Conservation (phyloP, 2,329 filamentous ascomycete species). For the Colletotrichum horii region DNA sequence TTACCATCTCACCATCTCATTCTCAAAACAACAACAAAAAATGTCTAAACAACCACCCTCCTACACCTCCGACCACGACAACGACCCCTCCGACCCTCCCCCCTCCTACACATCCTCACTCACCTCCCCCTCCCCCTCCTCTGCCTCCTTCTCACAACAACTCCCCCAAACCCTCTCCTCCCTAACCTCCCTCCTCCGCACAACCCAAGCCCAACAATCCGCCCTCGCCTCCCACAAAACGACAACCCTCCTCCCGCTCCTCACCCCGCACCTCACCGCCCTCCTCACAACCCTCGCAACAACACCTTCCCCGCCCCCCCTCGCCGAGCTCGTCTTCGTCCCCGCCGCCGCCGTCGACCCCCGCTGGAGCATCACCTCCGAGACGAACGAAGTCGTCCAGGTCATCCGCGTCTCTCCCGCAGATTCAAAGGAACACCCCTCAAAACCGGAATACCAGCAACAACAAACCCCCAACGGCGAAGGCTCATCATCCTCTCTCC, state of each 20-base stretch:
- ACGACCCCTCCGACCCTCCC: constrained; percentile 22
- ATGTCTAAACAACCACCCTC: constrained; percentile 23
- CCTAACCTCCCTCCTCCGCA: constrained; percentile 42
- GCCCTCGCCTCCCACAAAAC: constrained; percentile 36
- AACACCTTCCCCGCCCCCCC: constrained; percentile 32
- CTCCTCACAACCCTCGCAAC: constrained; percentile 45
- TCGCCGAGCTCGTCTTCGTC: constrained; percentile 50
- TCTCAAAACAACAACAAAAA: neutral
- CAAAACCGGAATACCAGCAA: neutral
- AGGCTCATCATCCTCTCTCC: neutral
- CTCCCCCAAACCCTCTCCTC: constrained; percentile 28
- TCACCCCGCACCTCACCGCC: constrained; percentile 45
- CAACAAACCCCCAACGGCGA: neutral
- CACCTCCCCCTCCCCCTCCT: constrained; percentile 15
- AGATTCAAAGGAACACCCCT: neutral
- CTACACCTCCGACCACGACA: neutral
- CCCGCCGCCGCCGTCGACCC: constrained; percentile 44
- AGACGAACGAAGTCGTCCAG: constrained; percentile 33
- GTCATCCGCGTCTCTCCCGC: constrained; percentile 34
- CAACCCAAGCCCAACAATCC: constrained; percentile 38
- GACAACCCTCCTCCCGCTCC: constrained; percentile 36
- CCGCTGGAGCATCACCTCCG: constrained; percentile 40
- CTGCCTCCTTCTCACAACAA: constrained; percentile 32
- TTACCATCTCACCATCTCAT: too few relatives aligned
- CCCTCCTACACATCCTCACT: constrained; percentile 8